Evolutionary conservation across 129 eudicot species (phyloP), one percentile per base, ranked within the genome.

Genomic region (Sambucus nigra): DNA sequence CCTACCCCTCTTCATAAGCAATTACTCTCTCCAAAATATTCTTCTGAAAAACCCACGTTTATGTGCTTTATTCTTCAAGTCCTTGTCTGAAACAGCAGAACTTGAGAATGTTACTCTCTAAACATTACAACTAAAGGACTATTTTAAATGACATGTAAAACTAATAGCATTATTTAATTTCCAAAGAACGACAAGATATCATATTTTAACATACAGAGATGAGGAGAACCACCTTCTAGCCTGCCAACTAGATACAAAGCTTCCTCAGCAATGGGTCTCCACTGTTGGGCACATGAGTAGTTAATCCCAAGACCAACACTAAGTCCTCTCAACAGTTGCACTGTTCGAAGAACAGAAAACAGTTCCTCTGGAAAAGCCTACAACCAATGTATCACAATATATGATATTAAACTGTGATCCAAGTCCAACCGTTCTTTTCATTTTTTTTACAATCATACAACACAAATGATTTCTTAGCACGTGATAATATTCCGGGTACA

Each of bases 231-330:
- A 84, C 95, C 95, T 79, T 75, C 64, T 65, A 91, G 67, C 72
- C 94, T 76, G 51, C 98, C 98, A 5, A 94, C 89, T 59, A 32
- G 76, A 61, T 57, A 74, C 46, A 85, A 59, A 62, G 81, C 98
- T 82, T 91, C 95, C 70, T 85, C 89, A 28, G 98, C 98, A 70
- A 85, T 79, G 7, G 98, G 89, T 56, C 98, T 62, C 98, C 95
- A 85, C 70, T 91, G 89, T 65, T 91, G 78, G 0, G 98, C 88
- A 33, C 98, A 85, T 5, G 98, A 91, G 59, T 79, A 85, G 55
- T 85, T 82, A 41, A 91, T 61, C 29, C 95, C 98, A 10, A 85
- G 64, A 53, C 98, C 98, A 10, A 91, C 94, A 60, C 98, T 85
- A 18, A 91, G 85, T 65, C 98, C 98, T 74, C 98, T 91, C 53